A percentile compares a stretch with the other conserved stretches of the same genome.
phyloP scores from a whole-genome alignment of 768 basidiomycete genomes.

The Multifurca ochricompacta region DNA sequence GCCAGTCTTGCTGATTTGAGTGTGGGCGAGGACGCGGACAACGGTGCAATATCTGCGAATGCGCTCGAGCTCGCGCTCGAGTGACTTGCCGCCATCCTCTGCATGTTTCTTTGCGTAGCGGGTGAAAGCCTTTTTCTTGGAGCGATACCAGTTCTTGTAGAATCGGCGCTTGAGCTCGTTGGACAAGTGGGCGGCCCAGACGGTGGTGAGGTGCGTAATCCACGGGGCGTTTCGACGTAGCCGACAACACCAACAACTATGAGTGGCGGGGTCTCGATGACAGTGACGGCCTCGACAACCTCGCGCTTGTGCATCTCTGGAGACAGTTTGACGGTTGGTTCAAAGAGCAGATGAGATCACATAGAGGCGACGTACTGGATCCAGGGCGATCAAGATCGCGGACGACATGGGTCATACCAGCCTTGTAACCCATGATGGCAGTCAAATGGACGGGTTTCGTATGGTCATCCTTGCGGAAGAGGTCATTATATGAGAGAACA shows the following conservation, averaged over 20 bases:
- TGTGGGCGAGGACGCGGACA: slow-evolving; percentile 98
- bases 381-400: slow-evolving; percentile 99
- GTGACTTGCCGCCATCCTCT: slow-evolving; percentile 87
- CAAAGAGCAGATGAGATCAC: not conserved
- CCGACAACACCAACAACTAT: slow-evolving; percentile 97
- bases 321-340: not conserved
- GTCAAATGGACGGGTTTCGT: slow-evolving; percentile 99
- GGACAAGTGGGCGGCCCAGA: slow-evolving; percentile 96
- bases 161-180: slow-evolving; percentile 98
- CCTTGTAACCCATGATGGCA: slow-evolving; percentile 98
- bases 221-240: slow-evolving; percentile 99
- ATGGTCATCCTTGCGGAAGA: slow-evolving; percentile 83
- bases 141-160: slow-evolving; percentile 99
- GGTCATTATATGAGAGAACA: not conserved
- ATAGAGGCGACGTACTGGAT: slow-evolving; percentile 66
- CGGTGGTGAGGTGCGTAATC: slow-evolving; percentile 98
- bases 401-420: slow-evolving; percentile 99
- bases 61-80: slow-evolving; percentile 93
- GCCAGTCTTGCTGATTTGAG: slow-evolving; percentile 97
- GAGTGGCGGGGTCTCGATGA: slow-evolving; percentile 96
- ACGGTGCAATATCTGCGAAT: slow-evolving; percentile 99
- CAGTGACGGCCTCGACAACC: slow-evolving; percentile 94
- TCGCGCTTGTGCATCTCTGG: slow-evolving; percentile 99
- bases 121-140: slow-evolving; percentile 99
- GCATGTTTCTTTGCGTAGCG: slow-evolving; percentile 99